These are phyloP conservation scores for Phialophora expanda DNA, from an alignment of 2,329 filamentous ascomycete species.

Conservation along the genomic window DNA sequence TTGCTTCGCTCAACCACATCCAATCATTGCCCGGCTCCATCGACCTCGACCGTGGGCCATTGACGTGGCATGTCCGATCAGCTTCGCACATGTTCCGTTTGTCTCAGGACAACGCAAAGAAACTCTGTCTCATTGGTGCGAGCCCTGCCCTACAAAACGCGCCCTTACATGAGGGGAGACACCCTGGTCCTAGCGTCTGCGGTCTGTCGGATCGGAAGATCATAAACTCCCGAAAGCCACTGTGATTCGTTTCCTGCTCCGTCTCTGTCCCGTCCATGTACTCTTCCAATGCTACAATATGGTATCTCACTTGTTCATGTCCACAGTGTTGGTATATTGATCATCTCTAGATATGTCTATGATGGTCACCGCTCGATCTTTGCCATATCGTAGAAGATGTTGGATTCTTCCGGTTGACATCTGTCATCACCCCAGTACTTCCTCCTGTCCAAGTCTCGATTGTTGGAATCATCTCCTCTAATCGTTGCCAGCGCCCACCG, in stretches of 20 bases:
- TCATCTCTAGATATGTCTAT: constrained; percentile 1
- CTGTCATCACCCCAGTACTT: constrained; percentile 10
- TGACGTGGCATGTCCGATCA: constrained; percentile 13
- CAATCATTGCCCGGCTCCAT: constrained; percentile 29
- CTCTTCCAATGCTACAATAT: not conserved
- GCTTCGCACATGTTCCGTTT: constrained; percentile 7
- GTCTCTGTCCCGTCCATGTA: not conserved
- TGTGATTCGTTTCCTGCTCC: not conserved
- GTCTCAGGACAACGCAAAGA: constrained; percentile 13
- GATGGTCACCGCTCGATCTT: not conserved
- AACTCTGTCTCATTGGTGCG: constrained; percentile 3
- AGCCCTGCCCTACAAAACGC: not conserved
- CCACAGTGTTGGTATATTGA: not conserved
- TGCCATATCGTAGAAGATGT: constrained; percentile 17
- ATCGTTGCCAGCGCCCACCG: not conserved
- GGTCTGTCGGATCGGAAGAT: constrained; percentile 13
- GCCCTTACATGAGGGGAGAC: not conserved
- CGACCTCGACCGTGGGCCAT: constrained; percentile 7
- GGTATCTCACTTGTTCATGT: not conserved
- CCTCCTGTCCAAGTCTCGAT: not conserved
- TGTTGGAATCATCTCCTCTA: constrained; percentile 18
- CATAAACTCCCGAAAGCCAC: not conserved
- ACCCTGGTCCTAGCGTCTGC: not conserved
- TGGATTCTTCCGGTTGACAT: constrained; percentile 20
- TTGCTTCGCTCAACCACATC: constrained; percentile 13